Percentiles rank a stretch among this genome's conserved stretches.
Conservation (phyloP, 768 basidiomycete species). For the Podaxis mareebaensis region DNA sequence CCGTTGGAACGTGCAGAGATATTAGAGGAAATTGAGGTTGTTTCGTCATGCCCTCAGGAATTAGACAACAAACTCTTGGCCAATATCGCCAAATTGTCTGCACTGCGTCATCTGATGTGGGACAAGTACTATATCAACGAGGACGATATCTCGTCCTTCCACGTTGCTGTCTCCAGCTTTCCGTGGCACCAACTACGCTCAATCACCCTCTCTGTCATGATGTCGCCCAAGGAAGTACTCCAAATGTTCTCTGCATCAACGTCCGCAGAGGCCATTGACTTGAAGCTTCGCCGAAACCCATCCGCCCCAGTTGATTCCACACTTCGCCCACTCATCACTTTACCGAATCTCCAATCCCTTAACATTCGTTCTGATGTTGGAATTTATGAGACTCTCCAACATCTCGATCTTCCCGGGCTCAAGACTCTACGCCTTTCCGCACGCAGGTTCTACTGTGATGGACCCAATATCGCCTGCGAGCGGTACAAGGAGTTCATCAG, state of each 20-base stretch:
- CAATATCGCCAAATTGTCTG: neutral
- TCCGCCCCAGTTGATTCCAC: neutral
- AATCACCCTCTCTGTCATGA: neutral
- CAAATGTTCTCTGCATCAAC: neutral
- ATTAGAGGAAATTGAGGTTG: neutral
- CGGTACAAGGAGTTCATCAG: neutral
- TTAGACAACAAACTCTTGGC: neutral
- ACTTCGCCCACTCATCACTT: neutral
- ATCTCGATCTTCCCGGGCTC: neutral
- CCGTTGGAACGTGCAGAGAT: neutral
- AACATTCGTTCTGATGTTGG: neutral
- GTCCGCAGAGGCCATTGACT: neutral
- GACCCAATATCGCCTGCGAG: neutral
- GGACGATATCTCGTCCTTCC: neutral
- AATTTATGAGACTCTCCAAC: neutral
- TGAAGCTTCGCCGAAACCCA: neutral
- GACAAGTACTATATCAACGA: neutral
- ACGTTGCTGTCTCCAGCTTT: neutral
- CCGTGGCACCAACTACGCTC: neutral
- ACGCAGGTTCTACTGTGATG: neutral
- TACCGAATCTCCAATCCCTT: neutral
- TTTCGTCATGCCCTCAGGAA: neutral
- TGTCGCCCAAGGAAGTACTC: neutral
- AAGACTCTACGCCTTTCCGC: neutral
- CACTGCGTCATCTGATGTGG: neutral